Conservation (phyloP, 495 filamentous ascomycete genomes). For the Penicillium coprophilum region DNA sequence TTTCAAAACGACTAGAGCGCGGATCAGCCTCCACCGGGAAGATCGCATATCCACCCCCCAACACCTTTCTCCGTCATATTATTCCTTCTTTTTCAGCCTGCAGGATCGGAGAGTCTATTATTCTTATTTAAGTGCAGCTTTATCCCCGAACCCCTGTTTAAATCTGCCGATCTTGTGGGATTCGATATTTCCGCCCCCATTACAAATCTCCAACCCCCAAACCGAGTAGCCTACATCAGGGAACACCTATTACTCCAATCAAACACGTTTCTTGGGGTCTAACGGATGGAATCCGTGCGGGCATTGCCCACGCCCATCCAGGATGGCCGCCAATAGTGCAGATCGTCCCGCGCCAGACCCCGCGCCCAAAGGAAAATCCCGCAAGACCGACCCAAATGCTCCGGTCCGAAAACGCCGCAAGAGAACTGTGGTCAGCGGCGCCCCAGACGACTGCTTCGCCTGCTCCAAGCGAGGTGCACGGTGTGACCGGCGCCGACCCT, state of each 20-base stretch:
- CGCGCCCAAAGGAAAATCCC: constrained; percentile 29
- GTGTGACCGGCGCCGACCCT: constrained; percentile 91
- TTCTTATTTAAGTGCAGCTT: neutral
- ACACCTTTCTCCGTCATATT: constrained; percentile 5
- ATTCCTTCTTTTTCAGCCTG: constrained; percentile 4
- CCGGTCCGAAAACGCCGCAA: constrained; percentile 72
- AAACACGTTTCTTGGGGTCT: neutral
- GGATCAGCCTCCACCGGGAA: constrained; percentile 30
- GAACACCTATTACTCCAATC: neutral
- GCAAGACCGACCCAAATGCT: constrained; percentile 28
- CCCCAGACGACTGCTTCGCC: constrained; percentile 93
- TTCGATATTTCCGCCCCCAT: constrained; percentile 5
- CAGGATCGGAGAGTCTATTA: constrained; percentile 1
- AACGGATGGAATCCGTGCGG: constrained; percentile 18
- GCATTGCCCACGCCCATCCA: constrained; percentile 12
- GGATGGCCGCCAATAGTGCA: constrained; percentile 22
- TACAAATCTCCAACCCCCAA: neutral
- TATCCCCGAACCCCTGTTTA: neutral
- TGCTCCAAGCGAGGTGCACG: constrained; percentile 78
- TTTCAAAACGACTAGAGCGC: constrained; percentile 16
- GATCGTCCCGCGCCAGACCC: constrained; percentile 21
- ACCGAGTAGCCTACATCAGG: neutral
- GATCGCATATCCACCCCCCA: constrained; percentile 24
- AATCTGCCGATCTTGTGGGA: neutral
- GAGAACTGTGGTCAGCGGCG: constrained; percentile 84